phyloP scores from a whole-genome alignment of 2,329 filamentous ascomycete species.

The Neofusicoccum kwambonambiense region DNA sequence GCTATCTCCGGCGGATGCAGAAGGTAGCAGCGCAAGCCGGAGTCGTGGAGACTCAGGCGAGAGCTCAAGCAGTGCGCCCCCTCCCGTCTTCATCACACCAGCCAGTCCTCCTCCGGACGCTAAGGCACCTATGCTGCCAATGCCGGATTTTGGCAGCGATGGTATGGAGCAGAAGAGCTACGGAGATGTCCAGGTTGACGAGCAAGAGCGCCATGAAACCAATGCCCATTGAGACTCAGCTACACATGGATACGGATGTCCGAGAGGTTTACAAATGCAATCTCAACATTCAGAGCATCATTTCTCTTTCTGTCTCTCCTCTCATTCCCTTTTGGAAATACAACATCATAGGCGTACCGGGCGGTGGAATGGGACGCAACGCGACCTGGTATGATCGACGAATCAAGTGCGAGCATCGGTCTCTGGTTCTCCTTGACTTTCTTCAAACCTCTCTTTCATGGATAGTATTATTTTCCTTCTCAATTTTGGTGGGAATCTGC shows the following conservation, averaged over 20 bases:
- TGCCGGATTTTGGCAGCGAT: conserved; percentile 4
- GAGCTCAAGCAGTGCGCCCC: conserved; percentile 10
- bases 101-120: conserved; percentile 1
- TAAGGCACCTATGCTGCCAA: neutral
- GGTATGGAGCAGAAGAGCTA: neutral
- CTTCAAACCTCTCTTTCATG: neutral
- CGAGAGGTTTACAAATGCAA: neutral
- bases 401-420: neutral
- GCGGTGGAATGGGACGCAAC: neutral
- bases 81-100: neutral
- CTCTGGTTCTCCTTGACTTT: neutral
- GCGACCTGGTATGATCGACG: too few species aligned
- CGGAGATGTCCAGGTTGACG: neutral
- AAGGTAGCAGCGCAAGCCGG: neutral
- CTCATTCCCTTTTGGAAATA: neutral
- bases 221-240: neutral
- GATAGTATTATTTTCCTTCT: too few species aligned
- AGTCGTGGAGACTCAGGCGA: conserved; percentile 13
- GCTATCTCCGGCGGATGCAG: neutral
- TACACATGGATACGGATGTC: neutral
- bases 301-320: neutral
- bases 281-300: neutral
- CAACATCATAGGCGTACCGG: neutral
- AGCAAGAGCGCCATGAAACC: neutral
- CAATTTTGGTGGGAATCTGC: too few species aligned